Evolutionary conservation across 2,329 filamentous ascomycete genomes (phyloP), one percentile per base, ranked within the genome.

Genomic region (Cytospora paraplurivora): DNA sequence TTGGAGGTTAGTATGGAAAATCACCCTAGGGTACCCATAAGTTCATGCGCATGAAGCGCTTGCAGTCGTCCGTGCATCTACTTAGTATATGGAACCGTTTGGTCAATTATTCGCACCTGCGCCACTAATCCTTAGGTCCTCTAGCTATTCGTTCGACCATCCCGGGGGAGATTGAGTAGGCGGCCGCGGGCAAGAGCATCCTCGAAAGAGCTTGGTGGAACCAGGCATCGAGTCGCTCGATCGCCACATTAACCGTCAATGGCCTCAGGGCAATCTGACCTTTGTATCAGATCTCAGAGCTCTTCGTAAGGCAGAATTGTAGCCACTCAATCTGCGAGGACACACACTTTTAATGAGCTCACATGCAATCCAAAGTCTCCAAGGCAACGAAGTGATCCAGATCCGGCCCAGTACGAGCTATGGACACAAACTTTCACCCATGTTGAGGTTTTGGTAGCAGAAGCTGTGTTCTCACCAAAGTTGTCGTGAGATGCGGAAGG

Each of bases 201-300:
- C 72, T 67, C 6, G 68, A 37, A 1, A 82, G 71, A 4, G 65
- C 69, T 1, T 69, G 67, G 21, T 81, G 63, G 8, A 81, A 72
- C 49, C 76, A 74, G 4, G 66, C 66, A 67, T 82, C 79, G 15
- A 82, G 73, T 1, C 78, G 75, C 64, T 80, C 71, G 21, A 78
- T 71, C 10, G 78, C 73, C 5, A 81, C 67, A 41, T 79, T 75
- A 32, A 81, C 79, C 32, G 79, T 66, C 64, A 82, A 78, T 1
- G 75, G 73, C 66, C 79, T 77, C 56, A 80, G 50, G 0, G 79
- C 78, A 53, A 81, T 76, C 79, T 81, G 60, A 1, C 35, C 35
- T 7, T n/a, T 11, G 5, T 10, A 21, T 47, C n/a, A 47, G 44
- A n/a, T 47, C 17, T 32, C 4, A 8, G 54, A 32, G 5, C 4